Percentiles rank a stretch among this genome's conserved stretches.
Conservation (phyloP, 2,329 filamentous ascomycete genomes). For the Fusarium chaquense region DNA sequence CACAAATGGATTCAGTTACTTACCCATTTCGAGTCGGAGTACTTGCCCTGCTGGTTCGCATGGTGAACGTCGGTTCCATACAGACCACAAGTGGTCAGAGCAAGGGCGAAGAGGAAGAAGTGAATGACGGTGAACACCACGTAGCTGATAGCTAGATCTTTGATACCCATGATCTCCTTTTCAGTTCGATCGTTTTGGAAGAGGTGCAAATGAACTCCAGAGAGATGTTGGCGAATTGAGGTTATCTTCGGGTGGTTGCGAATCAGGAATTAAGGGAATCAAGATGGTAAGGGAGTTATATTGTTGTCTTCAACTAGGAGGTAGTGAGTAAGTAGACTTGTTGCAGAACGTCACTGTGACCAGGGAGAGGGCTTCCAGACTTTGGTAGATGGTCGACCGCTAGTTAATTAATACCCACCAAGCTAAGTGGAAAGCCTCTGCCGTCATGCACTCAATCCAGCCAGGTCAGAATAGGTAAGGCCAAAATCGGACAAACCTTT, state of each 20-base stretch:
- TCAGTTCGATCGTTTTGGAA: constrained; percentile 4
- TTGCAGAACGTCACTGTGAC: constrained; percentile 18
- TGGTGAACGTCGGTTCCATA: constrained; percentile 77
- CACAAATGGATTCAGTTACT: constrained; percentile 38
- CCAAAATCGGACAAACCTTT: constrained; percentile 9
- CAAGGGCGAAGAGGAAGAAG: constrained; percentile 80
- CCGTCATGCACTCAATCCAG: constrained; percentile 29
- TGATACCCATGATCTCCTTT: constrained; percentile 56
- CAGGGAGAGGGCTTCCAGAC: not conserved
- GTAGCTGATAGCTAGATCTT: constrained; percentile 61
- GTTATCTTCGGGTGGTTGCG: constrained; percentile 12
- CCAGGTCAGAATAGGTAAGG: not conserved
- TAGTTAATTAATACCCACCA: constrained; percentile 23
- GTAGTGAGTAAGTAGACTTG: not conserved
- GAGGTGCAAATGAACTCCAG: constrained; percentile 1
- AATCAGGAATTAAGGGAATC: not conserved
- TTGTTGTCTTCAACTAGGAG: not conserved
- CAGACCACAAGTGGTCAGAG: constrained; percentile 80
- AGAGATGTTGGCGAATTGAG: constrained; percentile 10
- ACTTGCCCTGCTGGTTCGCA: constrained; percentile 62
- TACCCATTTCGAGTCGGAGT: constrained; percentile 78
- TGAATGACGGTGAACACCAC: constrained; percentile 73
- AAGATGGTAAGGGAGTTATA: constrained; percentile 1
- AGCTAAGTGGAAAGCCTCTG: constrained; percentile 26
- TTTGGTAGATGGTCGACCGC: constrained; percentile 12